Evolutionary conservation across 2,329 filamentous ascomycete genomes (phyloP), one percentile per base, ranked within the genome.

Genomic region (Pestalotiopsis sp.): DNA sequence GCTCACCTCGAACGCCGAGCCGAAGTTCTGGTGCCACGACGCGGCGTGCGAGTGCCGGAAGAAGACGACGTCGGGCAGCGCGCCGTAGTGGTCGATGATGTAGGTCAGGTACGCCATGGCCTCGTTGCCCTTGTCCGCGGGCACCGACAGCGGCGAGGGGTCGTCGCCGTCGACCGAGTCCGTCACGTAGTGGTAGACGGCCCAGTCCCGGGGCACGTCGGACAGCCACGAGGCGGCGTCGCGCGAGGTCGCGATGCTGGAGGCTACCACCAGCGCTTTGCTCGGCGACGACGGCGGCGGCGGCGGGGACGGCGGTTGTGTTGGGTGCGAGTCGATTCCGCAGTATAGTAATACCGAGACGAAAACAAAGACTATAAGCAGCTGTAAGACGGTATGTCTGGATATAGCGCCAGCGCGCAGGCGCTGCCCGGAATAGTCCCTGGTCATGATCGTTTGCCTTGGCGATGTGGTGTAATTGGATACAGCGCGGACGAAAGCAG

Each of bases 21-120:
- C 71, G 87, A 85, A 63, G 81, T 82, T 67, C 81, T 90, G 90
- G 77, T 91, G 89, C 88, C 88, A 90, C 41, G 86, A 84, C 38
- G 61, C 39, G 13, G 49, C 64, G 83, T 88, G 85, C 38, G 86
- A 83, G 77, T 91, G 89, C 80, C 88, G 85, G 78, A 91, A 91
- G 64, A 90, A 83, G 58, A 85, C 80, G 23, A 89, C 83, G 70
- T 90, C 88, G 2, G 87, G 84, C 1, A 90, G 82, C n/a, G 81
- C 72, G 64, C 88, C 82, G 77, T 90, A 91, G 76, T 89, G 82
- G 73, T 90, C 86, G 74, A 90, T 86, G 71, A 90, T 86, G 77
- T 88, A 90, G 58, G 86, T 87, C 62, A 91, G 80, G 75, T 91
- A 91, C 13, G 84, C 82, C 84, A 90, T 90, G 27, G 87, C 86